Conservation (phyloP, 148 eudicot species). For the Pharnaceum exiguum region DNA sequence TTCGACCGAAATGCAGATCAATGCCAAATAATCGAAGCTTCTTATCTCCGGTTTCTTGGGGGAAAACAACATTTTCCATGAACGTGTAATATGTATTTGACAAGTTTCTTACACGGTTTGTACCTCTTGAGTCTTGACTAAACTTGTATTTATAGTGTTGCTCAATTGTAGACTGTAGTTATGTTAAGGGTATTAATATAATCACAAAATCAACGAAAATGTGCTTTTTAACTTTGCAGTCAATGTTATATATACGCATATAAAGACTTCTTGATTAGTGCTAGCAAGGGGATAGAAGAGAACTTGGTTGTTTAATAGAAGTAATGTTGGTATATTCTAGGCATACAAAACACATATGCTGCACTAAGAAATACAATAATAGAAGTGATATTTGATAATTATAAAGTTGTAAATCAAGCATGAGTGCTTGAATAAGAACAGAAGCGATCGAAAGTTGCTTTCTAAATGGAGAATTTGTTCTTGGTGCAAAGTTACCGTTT, state of each 20-base stretch:
- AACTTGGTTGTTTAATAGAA: background rate
- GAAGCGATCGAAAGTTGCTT: too few species aligned
- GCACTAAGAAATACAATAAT: background rate
- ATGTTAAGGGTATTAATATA: background rate
- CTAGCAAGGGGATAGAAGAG: too few species aligned
- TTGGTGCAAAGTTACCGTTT: too few species aligned
- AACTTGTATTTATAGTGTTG: slow-evolving; percentile 12
- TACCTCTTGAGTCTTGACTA: background rate
- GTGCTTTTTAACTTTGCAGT: background rate
- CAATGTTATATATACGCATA: too few species aligned
- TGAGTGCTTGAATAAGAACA: too few species aligned
- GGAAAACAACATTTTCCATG: background rate
- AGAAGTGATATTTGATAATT: background rate
- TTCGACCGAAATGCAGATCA: background rate
- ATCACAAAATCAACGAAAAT: background rate
- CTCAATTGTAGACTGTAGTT: background rate
- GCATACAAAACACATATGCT: slow-evolving; percentile 15
- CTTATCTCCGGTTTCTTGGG: background rate
- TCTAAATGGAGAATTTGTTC: too few species aligned
- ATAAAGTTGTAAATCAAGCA: too few species aligned
- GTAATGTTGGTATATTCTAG: background rate
- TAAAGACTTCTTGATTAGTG: too few species aligned
- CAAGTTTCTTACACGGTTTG: background rate
- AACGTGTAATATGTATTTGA: background rate
- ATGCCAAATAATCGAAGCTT: slow-evolving; percentile 22